Conservation (phyloP, 179 eudicot genomes). For the Sideroxylon spinosum region DNA sequence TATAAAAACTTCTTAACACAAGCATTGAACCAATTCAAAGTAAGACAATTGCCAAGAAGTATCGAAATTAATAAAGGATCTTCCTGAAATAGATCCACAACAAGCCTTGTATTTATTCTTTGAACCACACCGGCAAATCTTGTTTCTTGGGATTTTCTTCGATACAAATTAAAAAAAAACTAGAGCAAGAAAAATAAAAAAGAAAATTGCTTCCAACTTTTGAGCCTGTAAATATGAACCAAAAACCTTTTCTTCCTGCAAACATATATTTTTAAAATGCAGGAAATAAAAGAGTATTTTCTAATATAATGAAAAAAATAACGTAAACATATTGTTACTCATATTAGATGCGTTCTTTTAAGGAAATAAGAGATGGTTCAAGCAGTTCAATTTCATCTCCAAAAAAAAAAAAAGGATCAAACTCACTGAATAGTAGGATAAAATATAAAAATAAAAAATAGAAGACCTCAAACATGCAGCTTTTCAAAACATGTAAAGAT, state of each 20-base stretch:
- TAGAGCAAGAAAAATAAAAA: neutral
- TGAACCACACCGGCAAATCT: constrained; percentile 86
- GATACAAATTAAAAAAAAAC: constrained; percentile 3
- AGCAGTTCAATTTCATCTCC: neutral
- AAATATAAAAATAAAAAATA: neutral
- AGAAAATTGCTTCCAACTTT: neutral
- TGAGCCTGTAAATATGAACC: neutral
- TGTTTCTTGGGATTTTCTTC: constrained; percentile 77
- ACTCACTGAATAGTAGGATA: neutral
- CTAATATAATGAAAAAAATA: neutral
- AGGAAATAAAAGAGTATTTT: neutral
- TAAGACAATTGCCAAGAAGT: constrained; percentile 19
- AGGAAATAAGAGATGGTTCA: neutral
- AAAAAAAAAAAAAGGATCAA: neutral
- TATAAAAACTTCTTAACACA: neutral
- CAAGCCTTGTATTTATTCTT: constrained; percentile 91
- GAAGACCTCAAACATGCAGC: neutral
- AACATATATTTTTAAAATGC: neutral
- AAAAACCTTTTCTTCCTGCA: constrained; percentile 56
- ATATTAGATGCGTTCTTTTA: neutral
- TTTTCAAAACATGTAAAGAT: neutral
- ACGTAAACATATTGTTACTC: neutral
- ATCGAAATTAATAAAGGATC: constrained; percentile 44
- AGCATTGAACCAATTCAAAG: neutral
- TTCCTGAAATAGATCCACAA: constrained; percentile 73